Evolutionary conservation across 1,284 basidiomycete species (phyloP), one percentile per base, ranked within the genome.

Genomic region (Erythrobasidium hasegawianum): DNA sequence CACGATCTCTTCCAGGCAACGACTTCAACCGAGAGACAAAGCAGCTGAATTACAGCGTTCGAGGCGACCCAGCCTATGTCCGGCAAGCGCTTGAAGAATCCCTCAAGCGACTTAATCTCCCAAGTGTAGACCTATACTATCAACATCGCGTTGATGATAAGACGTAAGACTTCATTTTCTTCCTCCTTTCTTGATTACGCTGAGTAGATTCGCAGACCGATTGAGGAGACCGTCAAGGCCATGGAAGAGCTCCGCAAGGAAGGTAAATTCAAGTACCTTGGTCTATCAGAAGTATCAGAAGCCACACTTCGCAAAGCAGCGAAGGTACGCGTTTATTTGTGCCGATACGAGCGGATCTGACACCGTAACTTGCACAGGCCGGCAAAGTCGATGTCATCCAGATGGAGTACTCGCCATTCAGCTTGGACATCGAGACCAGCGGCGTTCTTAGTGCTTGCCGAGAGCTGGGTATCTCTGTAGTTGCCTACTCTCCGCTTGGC

Each of bases 401-500:
- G 75, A 77, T 86, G 33, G 86, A 87, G 14, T 58, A 24, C 8
- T 85, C 83, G 1, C 84, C 86, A 0, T 86, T 85, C 77, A 80
- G 80, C 14, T 78, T 75, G 26, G 73, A 73, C 27, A 74, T 76
- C 27, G 78, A 80, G 71, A 58, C 75, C 56, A 70, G 78, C 50
- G 76, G 77, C 43, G 73, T 81, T 22, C 59, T 80, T 14, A 69
- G 73, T 2, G 73, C 75, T 7, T 78, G 77, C 67, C 72, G 74
- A n/a, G 73, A 78, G 68, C 70, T 55, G 71, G 76, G 76, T 2
- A 73, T 80, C 14, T 73, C 84, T 18, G 79, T 88, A 45, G 78
- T 87, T 3, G 84, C 85, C 2, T 88, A 87, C 73, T 81, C 81
- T 11, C 84, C 84, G 0, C 78, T 87, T 13, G 85, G 84, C 1